Conservation (phyloP, 371 early-diverging fungal genomes). For the Mucor lusitanicus region DNA sequence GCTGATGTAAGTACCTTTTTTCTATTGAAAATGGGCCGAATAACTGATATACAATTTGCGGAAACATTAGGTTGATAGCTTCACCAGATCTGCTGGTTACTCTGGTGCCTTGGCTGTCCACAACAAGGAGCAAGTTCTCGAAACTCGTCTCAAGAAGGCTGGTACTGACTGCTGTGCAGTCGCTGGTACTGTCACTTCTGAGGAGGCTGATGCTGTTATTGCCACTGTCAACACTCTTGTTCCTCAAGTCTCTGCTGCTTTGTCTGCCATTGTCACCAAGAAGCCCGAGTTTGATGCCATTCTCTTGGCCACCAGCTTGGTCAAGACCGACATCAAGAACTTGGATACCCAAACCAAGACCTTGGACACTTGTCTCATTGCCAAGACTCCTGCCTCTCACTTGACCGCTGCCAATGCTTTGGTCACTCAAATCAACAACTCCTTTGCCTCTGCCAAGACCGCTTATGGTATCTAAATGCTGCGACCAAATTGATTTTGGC, state of each 20-base stretch:
- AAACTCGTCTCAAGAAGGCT: slow-evolving; percentile 13
- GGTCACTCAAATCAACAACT: slow-evolving; percentile 6
- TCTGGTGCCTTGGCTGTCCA: slow-evolving; percentile 18
- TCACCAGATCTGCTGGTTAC: slow-evolving; percentile 16
- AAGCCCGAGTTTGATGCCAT: slow-evolving; percentile 17
- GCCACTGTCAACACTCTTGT: slow-evolving; percentile 3
- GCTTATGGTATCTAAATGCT: slow-evolving; percentile 17
- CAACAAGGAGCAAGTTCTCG: slow-evolving; percentile 8
- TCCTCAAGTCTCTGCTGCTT: slow-evolving; percentile 10
- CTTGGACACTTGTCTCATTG: slow-evolving; percentile 20
- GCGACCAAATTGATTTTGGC: not conserved
- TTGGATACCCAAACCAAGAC: slow-evolving; percentile 12
- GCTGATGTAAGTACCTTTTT: slow-evolving; percentile 10
- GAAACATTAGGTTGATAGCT: slow-evolving; percentile 20
- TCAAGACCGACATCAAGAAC: slow-evolving; percentile 17
- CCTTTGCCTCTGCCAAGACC: slow-evolving; percentile 19
- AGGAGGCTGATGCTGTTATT: slow-evolving; percentile 23
- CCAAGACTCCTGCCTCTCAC: slow-evolving; percentile 15
- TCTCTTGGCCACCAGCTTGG: slow-evolving; percentile 8
- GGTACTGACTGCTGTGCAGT: slow-evolving; percentile 16
- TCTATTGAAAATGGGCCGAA: not conserved
- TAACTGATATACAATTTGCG: not conserved
- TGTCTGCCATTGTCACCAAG: slow-evolving; percentile 15
- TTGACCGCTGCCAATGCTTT: slow-evolving; percentile 15
- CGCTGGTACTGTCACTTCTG: slow-evolving; percentile 2